phyloP scores from a whole-genome alignment of 1,284 basidiomycete genomes.

The Volvariella volvacea region DNA sequence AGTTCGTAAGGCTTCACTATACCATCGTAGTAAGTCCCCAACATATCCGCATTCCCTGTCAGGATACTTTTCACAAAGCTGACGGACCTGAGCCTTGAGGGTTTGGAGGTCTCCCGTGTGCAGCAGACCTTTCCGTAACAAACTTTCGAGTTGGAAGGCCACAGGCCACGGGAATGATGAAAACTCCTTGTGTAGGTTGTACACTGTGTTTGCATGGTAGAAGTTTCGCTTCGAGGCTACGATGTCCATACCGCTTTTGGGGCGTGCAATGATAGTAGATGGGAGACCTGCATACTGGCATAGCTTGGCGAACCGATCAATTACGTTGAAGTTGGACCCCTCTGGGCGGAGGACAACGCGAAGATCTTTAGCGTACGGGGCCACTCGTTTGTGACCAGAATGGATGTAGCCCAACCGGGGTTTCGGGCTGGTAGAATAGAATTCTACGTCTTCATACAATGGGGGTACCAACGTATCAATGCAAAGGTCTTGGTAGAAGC shows the following conservation, averaged over 20 bases:
- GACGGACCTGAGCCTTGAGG: conserved; percentile 22
- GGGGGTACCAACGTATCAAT: conserved; percentile 15
- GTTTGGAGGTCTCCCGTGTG: conserved; percentile 41
- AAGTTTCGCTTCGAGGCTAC: conserved; percentile 43
- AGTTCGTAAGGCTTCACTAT: conserved; percentile 35
- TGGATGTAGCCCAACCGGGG: conserved; percentile 47
- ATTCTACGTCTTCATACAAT: conserved; percentile 5
- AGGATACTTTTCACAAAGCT: conserved; percentile 27
- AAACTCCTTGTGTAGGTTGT: conserved; percentile 36
- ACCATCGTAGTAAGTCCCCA: conserved; percentile 45
- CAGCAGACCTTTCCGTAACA: conserved; percentile 52
- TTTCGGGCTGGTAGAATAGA: conserved; percentile 30
- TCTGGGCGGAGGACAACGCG: conserved; percentile 46
- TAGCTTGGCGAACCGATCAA: conserved; percentile 40
- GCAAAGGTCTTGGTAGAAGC: conserved; percentile 16
- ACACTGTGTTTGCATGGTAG: conserved; percentile 40
- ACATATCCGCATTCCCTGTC: conserved; percentile 23
- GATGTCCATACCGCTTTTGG: conserved; percentile 24
- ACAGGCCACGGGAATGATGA: conserved; percentile 46
- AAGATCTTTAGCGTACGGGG: conserved; percentile 60
- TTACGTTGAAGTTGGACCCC: conserved; percentile 27
- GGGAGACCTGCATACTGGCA: conserved; percentile 46
- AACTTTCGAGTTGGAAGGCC: conserved; percentile 64
- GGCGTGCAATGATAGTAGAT: conserved; percentile 25
- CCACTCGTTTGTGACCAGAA: conserved; percentile 47